These are phyloP conservation scores for Cydonia oblonga DNA, from an alignment of 331 rosid species.

Conservation along the genomic window DNA sequence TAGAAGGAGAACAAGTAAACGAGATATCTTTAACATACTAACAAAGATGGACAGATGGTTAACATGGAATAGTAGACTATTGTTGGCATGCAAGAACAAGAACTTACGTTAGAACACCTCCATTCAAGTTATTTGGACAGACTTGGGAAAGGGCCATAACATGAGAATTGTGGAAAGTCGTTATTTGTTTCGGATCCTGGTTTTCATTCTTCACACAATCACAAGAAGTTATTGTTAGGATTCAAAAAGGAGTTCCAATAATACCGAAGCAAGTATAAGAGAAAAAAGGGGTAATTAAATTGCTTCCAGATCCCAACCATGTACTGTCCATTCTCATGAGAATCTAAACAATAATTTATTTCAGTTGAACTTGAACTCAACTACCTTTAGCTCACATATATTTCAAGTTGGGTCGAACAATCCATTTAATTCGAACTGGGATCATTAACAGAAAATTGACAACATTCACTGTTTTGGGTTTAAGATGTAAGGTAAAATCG, in stretches of 20 bases:
- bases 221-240: slow-evolving; percentile 12
- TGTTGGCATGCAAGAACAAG: background rate
- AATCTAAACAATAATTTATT: background rate
- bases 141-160: slow-evolving; percentile 51
- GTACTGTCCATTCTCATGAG: background rate
- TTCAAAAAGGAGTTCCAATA: slow-evolving; percentile 1
- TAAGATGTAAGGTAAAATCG: background rate
- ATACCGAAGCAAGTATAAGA: background rate
- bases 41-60: slow-evolving; percentile 1
- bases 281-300: background rate
- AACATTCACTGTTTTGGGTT: background rate
- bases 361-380: background rate
- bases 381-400: background rate
- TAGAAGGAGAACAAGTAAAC: background rate
- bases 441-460: background rate
- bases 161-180: slow-evolving; percentile 66
- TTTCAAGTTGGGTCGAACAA: background rate
- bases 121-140: slow-evolving; percentile 63
- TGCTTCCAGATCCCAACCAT: background rate
- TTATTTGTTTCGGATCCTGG: slow-evolving; percentile 65
- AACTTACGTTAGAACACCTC: slow-evolving; percentile 75
- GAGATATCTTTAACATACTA: background rate
- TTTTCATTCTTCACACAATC: slow-evolving; percentile 46
- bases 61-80: background rate
- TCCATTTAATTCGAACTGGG: background rate